These are phyloP conservation scores for Phellopilus nigrolimitatus DNA, from an alignment of 1,284 basidiomycete genomes.

Conservation along the genomic window DNA sequence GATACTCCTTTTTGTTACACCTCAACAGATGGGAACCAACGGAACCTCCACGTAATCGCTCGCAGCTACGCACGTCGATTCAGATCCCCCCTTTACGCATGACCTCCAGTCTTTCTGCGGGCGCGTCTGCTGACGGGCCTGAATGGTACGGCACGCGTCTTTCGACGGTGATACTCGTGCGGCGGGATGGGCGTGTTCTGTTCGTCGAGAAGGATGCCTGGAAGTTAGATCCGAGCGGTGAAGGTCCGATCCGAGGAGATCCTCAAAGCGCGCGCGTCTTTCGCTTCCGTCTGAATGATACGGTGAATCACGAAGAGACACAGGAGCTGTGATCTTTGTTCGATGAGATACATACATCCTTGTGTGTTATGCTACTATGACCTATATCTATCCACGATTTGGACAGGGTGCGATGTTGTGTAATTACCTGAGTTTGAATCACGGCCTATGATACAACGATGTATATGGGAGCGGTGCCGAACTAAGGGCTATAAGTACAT, in stretches of 20 bases:
- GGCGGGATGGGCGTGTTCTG: conserved; percentile 50
- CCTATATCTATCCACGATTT: too few species aligned
- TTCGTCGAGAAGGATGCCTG: conserved; percentile 74
- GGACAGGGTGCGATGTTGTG: too few species aligned
- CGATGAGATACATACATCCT: too few species aligned
- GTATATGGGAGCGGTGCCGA: too few species aligned
- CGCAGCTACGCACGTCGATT: conserved; percentile 13
- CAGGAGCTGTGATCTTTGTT: too few species aligned
- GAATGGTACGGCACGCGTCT: conserved; percentile 62
- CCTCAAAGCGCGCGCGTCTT: conserved; percentile 11
- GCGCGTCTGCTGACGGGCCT: conserved; percentile 11
- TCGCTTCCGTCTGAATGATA: conserved; percentile 2
- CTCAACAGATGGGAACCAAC: conserved; percentile 1
- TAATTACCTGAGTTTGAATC: too few species aligned
- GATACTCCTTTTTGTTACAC: conserved; percentile 3
- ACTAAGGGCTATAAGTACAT: too few species aligned
- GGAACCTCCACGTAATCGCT: conserved; percentile 14
- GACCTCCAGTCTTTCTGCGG: not conserved
- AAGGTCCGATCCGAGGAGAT: conserved; percentile 7
- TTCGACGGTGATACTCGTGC: conserved; percentile 66
- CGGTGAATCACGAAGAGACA: not conserved
- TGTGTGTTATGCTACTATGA: too few species aligned
- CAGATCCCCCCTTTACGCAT: conserved; percentile 13
- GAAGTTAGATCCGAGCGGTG: conserved; percentile 26
- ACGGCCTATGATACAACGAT: too few species aligned